A percentile compares a stretch with the other conserved stretches of the same genome.
Evolutionary conservation across 2,329 filamentous ascomycete genomes (phyloP).

Genomic region (Penicillium aurantiogriseum): DNA sequence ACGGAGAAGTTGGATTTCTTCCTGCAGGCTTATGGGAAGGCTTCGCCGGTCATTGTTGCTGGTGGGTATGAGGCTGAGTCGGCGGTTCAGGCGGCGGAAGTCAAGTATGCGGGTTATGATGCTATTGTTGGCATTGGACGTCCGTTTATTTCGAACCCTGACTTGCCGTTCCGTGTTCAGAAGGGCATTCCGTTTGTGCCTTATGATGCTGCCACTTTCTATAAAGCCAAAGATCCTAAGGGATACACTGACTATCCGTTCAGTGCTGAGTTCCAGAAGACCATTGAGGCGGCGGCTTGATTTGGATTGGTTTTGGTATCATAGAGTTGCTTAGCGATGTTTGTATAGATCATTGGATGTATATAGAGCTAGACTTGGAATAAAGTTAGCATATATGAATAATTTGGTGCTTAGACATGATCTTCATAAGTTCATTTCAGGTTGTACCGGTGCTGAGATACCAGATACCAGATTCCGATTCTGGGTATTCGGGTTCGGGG

Average conservation of each 20-base stretch:
- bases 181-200: conserved; percentile 37
- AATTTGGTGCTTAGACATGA: conserved; percentile 40
- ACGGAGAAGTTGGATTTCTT: conserved; percentile 45
- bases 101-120: conserved; percentile 31
- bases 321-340: conserved; percentile 12
- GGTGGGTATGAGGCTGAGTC: conserved; percentile 47
- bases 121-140: conserved; percentile 44
- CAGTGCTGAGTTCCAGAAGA: conserved; percentile 34
- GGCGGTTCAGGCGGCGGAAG: conserved; percentile 40
- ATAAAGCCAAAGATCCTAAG: conserved; percentile 33
- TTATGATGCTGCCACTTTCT: conserved; percentile 46
- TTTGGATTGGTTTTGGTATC: conserved; percentile 1
- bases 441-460: too few relatives aligned
- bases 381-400: neutral
- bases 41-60: conserved; percentile 51
- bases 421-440: conserved; percentile 26
- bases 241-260: conserved; percentile 44
- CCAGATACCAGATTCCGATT: too few relatives aligned
- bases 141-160: conserved; percentile 47
- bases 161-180: conserved; percentile 45
- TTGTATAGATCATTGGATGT: neutral
- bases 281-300: conserved; percentile 23
- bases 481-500: too few relatives aligned
- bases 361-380: neutral
- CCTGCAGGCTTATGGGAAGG: conserved; percentile 42